These are phyloP conservation scores for Yamadazyma siamensis DNA, from an alignment of 1,139 yeast genomes.

Conservation along the genomic window DNA sequence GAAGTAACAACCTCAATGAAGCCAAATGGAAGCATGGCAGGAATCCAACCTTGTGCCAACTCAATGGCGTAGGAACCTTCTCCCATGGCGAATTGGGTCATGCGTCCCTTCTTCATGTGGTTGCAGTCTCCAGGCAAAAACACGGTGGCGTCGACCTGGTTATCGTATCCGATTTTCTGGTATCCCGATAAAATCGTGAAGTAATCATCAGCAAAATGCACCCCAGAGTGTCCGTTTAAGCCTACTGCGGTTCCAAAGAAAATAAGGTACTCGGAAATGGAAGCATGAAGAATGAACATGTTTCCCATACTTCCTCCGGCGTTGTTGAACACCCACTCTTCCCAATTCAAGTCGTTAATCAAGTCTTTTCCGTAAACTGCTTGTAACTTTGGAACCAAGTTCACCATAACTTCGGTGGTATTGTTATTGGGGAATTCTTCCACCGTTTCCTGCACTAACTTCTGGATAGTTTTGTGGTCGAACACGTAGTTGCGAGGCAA, in stretches of 20 bases:
- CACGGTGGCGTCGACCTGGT: slow-evolving; percentile 57
- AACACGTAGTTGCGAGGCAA: slow-evolving; percentile 66
- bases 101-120: slow-evolving; percentile 66
- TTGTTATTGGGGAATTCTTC: slow-evolving; percentile 55
- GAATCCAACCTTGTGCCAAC: slow-evolving; percentile 98
- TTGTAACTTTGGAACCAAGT: slow-evolving; percentile 58
- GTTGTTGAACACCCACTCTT: slow-evolving; percentile 93
- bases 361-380: slow-evolving; percentile 54
- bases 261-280: slow-evolving; percentile 89
- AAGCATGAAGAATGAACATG: slow-evolving; percentile 93
- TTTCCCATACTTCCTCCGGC: slow-evolving; percentile 99
- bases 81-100: slow-evolving; percentile 86
- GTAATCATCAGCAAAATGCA: slow-evolving; percentile 95
- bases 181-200: slow-evolving; percentile 84
- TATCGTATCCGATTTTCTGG: slow-evolving; percentile 68
- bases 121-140: slow-evolving; percentile 83
- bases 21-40: slow-evolving; percentile 96
- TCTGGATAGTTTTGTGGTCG: slow-evolving; percentile 46
- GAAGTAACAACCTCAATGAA: slow-evolving; percentile 75
- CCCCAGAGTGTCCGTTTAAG: slow-evolving; percentile 94
- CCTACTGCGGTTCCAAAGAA: slow-evolving; percentile 87
- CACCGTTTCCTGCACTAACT: slow-evolving; percentile 49
- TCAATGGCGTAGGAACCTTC: slow-evolving; percentile 83
- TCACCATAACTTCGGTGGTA: slow-evolving; percentile 58
- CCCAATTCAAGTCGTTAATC: slow-evolving; percentile 65